Base-by-base conservation (phyloP, 345 rosid genomes). In the Balakata baccata region DNA sequence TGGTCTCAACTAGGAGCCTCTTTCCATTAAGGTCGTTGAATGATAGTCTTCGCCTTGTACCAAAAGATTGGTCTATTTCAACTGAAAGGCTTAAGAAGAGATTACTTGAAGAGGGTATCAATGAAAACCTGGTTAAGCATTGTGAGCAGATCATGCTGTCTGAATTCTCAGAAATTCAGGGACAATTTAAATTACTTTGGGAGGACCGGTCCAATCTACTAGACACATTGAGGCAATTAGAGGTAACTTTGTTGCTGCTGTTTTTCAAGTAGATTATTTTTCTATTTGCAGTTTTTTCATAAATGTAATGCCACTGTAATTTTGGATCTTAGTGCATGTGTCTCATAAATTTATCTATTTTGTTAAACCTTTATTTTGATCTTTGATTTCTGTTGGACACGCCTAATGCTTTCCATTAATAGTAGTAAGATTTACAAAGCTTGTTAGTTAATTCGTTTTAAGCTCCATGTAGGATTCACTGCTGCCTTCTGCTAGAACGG, bases 111-210 rank as follows among this genome's bases (percentile, higher is more conserved):
- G 94, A 81, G 67, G 94, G 98, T 62, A 75, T 88, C 74, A 69
- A 57, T 52, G 97, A 92, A 75, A 81, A 83, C 66, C 85, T 89
- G 13, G 97, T 95, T 38, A 90, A 77, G 84, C 98, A 92, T 63
- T 95, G 99, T 23, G 98, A 92, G 76, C 87, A 86, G 86, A 92
- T 95, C 69, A 83, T 95, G 94, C 87, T 87, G 23, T 86, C 96
- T 3, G 99, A 95, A 75, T 92, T 95, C 70, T 82, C 94, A 38
- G 89, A 87, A 78, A 72, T 95, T 74, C 90, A 89, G 67, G 88
- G 89, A 38, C 89, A 89, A 74, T 73, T 92, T 70, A 83, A 87
- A 71, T 80, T 89, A 80, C 83, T 91, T 68, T 91, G 89, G n/a
- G 92, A 89, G 66, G 93, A 92, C 75, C 74, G 97, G 64, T 86